phyloP scores from a whole-genome alignment of 768 basidiomycete genomes.

The Cystofilobasidium ferigula region DNA sequence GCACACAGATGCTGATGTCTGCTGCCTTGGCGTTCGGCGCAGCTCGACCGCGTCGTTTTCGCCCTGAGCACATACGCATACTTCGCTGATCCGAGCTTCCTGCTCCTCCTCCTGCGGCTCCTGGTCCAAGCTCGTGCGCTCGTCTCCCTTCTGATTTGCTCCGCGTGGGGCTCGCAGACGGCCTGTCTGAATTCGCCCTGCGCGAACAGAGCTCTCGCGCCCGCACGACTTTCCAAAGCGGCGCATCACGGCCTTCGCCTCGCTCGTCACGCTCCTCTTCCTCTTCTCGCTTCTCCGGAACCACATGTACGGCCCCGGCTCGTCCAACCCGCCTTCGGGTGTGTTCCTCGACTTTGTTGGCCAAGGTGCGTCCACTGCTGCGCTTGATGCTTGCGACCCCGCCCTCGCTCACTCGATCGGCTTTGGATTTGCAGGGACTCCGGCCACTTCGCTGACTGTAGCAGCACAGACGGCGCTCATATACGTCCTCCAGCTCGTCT shows the following conservation, averaged over 20 bases:
- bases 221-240: slow-evolving; percentile 1
- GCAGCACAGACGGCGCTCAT: neutral
- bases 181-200: neutral
- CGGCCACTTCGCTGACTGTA: neutral
- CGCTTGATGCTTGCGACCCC: too few species aligned
- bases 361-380: neutral
- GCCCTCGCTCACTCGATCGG: too few species aligned
- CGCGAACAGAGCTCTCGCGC: slow-evolving; percentile 8
- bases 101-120: neutral
- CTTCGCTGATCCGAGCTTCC: slow-evolving; percentile 1
- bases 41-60: slow-evolving; percentile 18
- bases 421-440: neutral
- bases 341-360: slow-evolving; percentile 19
- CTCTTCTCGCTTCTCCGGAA: neutral
- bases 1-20: too few species aligned
- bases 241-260: neutral
- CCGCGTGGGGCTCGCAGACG: neutral
- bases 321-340: neutral
- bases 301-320: neutral
- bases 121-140: slow-evolving; percentile 6
- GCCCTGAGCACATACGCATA: slow-evolving; percentile 15
- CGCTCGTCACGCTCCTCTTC: neutral
- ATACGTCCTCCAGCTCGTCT: neutral
- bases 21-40: neutral
- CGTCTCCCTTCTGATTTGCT: neutral